phyloP scores from a whole-genome alignment of 352 stramenopile genomes.

The Bremia lactucae region DNA sequence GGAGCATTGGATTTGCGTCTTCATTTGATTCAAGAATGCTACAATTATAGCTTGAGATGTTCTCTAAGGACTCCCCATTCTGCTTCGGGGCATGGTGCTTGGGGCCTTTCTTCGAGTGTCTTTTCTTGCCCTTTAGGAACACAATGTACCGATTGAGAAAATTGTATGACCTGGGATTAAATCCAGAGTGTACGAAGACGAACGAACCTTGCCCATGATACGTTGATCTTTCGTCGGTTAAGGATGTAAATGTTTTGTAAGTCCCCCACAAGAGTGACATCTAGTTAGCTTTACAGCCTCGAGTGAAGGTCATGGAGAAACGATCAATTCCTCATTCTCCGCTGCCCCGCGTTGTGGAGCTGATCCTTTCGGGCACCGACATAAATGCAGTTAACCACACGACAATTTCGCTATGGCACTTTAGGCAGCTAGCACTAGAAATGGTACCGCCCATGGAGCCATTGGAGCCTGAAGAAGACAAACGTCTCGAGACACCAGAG shows the following conservation, averaged over 20 bases:
- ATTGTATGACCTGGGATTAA: not conserved
- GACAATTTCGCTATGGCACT: slow-evolving; percentile 74
- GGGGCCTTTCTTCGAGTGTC: slow-evolving; percentile 40
- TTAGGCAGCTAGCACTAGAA: slow-evolving; percentile 46
- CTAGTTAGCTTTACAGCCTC: not conserved
- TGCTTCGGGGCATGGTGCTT: slow-evolving; percentile 34
- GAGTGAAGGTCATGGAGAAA: slow-evolving; percentile 17
- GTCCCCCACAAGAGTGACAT: slow-evolving; percentile 1
- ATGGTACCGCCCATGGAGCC: slow-evolving; percentile 24
- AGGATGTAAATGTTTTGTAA: not conserved
- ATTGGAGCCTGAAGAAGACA: slow-evolving; percentile 10
- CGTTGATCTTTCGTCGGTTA: slow-evolving; percentile 3
- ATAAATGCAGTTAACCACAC: slow-evolving; percentile 61
- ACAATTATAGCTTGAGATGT: not conserved
- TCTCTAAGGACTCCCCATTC: slow-evolving; percentile 1
- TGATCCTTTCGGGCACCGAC: slow-evolving; percentile 49
- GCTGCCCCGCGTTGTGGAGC: slow-evolving; percentile 29
- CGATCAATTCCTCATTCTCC: slow-evolving; percentile 2
- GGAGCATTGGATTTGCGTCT: slow-evolving; percentile 2
- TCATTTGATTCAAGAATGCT: slow-evolving; percentile 2
- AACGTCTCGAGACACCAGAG: slow-evolving; percentile 4
- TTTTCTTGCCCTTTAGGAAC: slow-evolving; percentile 31
- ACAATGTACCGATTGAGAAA: not conserved
- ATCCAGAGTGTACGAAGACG: not conserved
- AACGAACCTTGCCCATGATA: slow-evolving; percentile 19